Evolutionary conservation across 345 rosid species (phyloP), one percentile per base, ranked within the genome.

Genomic region (Populus tremula): DNA sequence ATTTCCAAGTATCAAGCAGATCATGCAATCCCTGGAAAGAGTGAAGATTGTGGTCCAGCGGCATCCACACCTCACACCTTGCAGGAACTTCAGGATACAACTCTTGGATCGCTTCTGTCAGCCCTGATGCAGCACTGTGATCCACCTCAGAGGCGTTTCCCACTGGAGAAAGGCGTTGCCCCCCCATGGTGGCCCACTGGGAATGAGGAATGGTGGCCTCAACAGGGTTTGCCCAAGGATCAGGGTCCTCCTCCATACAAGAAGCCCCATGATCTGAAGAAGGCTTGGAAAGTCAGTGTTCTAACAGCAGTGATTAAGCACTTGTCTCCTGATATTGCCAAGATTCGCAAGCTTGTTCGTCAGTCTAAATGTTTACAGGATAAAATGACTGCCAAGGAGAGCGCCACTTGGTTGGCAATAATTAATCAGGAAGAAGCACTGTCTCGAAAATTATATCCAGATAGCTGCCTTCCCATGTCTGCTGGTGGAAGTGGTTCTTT

Each of bases 171-270:
- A 77, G 97, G 97, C 2, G 87, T 91, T 79, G 74, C 97, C 9
- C 95, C 97, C 2, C 92, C 97, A 5, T 92, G 97, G 97, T 92
- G 97, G 95, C 95, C 97, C 13, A 85, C 83, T 1, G 97, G 92
- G 65, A 79, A 81, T 31, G 97, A 92, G 82, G 92, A 89, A 13
- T 92, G 97, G 97, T 92, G 97, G 97, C 83, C 88, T 43, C 89
- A 88, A 65, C 82, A 87, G n/a, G 90, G 86, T 73, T 77, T 88
- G 25, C 86, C 93, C 1, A 85, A 81, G 67, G 94, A 90, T 53
- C 94, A 87, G 76, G 92, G 91, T n/a, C 81, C 87, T 11, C 89
- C 92, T 31, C 95, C 94, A 17, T 92, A 92, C 81, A 91, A 91
- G 86, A 91, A 91, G 81, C 97, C 97, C 68, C 97, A 92, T 80